Base-by-base conservation (phyloP, 1,139 yeast species). In the Yamadazyma blattariae region DNA sequence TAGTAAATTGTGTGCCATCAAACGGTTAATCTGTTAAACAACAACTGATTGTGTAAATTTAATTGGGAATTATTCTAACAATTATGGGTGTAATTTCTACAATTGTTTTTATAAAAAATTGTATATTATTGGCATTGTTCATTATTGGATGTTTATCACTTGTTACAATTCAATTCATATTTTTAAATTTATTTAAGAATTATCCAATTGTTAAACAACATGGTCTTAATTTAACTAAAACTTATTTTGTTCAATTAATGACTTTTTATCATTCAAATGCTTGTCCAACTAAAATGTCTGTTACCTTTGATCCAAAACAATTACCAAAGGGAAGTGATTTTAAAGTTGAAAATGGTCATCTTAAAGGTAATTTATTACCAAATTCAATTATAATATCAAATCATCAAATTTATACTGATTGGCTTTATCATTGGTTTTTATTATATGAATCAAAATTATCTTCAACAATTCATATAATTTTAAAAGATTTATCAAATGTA, bases 401-500 rank as follows among this genome's bases (percentile, higher is more conserved):
- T 55, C 98, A 92, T 59, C 97, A 90, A 60, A 82, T 90, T 16
- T 90, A 92, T 55, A 81, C 95, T 4, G 99, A 92, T 58, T 92
- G 99, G 99, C 72, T 87, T 14, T 89, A 78, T 51, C 54, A 89
- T 37, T 92, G 99, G 99, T 92, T 88, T 78, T 49, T 87, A 21
- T 68, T 88, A 1, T 85, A 87, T 54, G 72, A 90, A 3, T 77
- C 30, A 14, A 60, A 71, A 21, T 59, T 82, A 35, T 85, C 86
- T 11, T 75, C 79, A 41, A 66, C 82, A 13, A 77, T 79, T 38
- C 86, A 85, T 47, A 79, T 90, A 46, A 71, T 92, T 52, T 83
- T 92, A 58, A 85, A 84, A 47, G 90, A 95, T 19, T 62, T 92
- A 44, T 72, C 77, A 34, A 73, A 70, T 22, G 61, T 90, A 16